phyloP scores from a whole-genome alignment of 345 rosid species.

The Raphanus sativus region DNA sequence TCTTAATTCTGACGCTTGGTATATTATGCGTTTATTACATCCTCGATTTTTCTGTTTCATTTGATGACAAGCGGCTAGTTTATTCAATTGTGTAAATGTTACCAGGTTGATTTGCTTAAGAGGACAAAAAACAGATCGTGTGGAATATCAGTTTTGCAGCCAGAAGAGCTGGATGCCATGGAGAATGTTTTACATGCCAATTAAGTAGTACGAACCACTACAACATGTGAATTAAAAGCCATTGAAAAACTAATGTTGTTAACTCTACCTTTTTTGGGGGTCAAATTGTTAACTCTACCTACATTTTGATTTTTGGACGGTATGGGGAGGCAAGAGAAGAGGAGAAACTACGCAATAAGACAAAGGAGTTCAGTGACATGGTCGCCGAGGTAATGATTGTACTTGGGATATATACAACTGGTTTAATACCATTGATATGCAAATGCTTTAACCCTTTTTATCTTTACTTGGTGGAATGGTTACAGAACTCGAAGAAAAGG shows the following conservation, averaged over 20 bases:
- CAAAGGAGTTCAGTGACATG: background rate
- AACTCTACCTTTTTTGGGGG: too few species aligned
- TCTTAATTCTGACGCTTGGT: background rate
- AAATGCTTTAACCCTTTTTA: background rate
- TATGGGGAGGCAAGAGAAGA: background rate
- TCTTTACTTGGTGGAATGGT: background rate
- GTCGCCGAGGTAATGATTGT: background rate
- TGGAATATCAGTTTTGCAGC: conserved; percentile 84
- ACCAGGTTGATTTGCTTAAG: conserved; percentile 36
- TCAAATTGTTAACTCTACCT: too few species aligned
- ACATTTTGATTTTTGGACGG: background rate
- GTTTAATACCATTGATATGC: background rate
- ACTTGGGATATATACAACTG: background rate
- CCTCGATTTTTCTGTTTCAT: background rate
- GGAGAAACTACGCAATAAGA: background rate
- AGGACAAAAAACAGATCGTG: conserved; percentile 89
- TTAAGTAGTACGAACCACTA: background rate
- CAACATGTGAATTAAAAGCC: background rate
- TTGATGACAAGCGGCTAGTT: background rate
- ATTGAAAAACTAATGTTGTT: background rate
- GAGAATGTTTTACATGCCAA: background rate
- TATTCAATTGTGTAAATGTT: background rate
- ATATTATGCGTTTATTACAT: background rate
- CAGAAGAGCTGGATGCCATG: conserved; percentile 48
- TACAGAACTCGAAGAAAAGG: conserved; percentile 91